Base-by-base conservation (phyloP, 2,329 filamentous ascomycete species). In the Elsinoe australis region DNA sequence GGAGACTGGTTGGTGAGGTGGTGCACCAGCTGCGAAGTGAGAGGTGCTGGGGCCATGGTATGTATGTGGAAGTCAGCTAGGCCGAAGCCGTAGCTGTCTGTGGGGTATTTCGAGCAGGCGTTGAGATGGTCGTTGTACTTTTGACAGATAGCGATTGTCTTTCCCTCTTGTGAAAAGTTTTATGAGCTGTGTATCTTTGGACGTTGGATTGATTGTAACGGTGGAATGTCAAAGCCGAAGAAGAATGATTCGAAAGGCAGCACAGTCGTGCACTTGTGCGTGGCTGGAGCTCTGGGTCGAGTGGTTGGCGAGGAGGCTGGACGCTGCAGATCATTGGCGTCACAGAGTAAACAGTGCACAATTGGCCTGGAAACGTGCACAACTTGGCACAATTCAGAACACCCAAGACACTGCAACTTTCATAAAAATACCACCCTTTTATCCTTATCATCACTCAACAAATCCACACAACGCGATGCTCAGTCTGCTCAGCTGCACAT, bases 21-120 rank as follows among this genome's bases (percentile, higher is more conserved):
- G 3, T 8, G 17, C 21, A 44, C 24, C 22, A 44, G 9, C 14
- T 44, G 24, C 5, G 21, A 14, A 12, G 39, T 44, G n/a, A 44
- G 26, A 19, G 39, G 21, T 44, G 33, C 18, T 36, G 39, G 39
- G 21, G 39, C 39, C 39, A 44, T 44, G 24, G n/a, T 15, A 14
- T 12, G 17, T 39, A 10, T 10, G 28, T 15, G n/a, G n/a, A n/a
- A n/a, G n/a, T n/a, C n/a, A n/a, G n/a, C 39, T 44, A 44, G 39
- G 39, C 39, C 39, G 39, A 32, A 44, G 39, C 39, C 39, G 39
- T 44, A 44, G 39, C 39, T n/a, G n/a, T n/a, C n/a, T n/a, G n/a
- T n/a, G n/a, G n/a, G n/a, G n/a, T n/a, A n/a, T n/a, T n/a, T n/a
- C n/a, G n/a, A n/a, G n/a, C 36, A 41, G 36, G 21, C 36, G 36